A percentile compares a stretch with the other conserved stretches of the same genome.
phyloP scores from a whole-genome alignment of 768 basidiomycete genomes.

The Psilocybe subaeruginosa region DNA sequence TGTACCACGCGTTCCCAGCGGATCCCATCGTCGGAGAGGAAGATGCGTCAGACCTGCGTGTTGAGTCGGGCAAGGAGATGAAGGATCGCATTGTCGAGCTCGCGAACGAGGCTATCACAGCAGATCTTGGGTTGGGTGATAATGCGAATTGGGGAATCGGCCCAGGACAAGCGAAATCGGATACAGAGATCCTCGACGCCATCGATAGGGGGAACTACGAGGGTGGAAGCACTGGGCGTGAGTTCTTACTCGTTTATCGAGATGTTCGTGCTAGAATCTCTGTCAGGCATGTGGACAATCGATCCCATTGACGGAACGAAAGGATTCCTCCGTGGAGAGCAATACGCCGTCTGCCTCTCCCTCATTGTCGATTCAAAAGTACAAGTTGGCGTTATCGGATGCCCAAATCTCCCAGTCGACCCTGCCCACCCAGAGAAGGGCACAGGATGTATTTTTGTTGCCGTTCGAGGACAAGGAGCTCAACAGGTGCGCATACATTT shows the following conservation, averaged over 20 bases:
- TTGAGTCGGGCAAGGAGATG: slow-evolving; percentile 22
- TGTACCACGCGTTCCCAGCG: slow-evolving; percentile 74
- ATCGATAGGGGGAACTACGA: slow-evolving; percentile 83
- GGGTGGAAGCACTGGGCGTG: slow-evolving; percentile 77
- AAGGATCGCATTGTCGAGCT: slow-evolving; percentile 73
- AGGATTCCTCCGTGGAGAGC: slow-evolving; percentile 89
- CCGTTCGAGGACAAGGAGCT: slow-evolving; percentile 85
- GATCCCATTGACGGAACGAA: slow-evolving; percentile 94
- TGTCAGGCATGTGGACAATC: slow-evolving; percentile 80
- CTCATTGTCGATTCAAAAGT: slow-evolving; percentile 80
- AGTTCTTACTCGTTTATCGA: slow-evolving; percentile 33
- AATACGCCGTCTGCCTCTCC: slow-evolving; percentile 91
- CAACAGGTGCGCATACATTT: slow-evolving; percentile 51
- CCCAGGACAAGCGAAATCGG: slow-evolving; percentile 50
- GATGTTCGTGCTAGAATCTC: background rate
- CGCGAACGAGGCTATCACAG: slow-evolving; percentile 77
- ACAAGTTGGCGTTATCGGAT: slow-evolving; percentile 86
- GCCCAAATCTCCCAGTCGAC: slow-evolving; percentile 84
- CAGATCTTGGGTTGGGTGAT: slow-evolving; percentile 59
- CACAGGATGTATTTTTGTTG: slow-evolving; percentile 84
- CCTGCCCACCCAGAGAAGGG: slow-evolving; percentile 53
- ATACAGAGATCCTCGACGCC: slow-evolving; percentile 71
- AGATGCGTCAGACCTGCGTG: slow-evolving; percentile 78
- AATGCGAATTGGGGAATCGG: slow-evolving; percentile 74
- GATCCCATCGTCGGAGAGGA: slow-evolving; percentile 96